Evolutionary conservation across 2,329 filamentous ascomycete species (phyloP).

Genomic region (Diaporthe citrichinensis): DNA sequence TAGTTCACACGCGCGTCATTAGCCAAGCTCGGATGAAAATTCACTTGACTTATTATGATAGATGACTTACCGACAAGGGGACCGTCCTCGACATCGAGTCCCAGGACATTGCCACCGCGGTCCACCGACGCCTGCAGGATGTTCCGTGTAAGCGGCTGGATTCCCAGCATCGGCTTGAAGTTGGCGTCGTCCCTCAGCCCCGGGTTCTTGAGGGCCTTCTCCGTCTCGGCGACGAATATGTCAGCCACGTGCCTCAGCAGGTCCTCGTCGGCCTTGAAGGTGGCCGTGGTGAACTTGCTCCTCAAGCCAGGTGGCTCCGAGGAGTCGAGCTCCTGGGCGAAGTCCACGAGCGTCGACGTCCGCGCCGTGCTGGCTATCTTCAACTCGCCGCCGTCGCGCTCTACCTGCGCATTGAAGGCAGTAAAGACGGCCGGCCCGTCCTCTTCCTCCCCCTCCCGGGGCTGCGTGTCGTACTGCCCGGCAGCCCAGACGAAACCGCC

Average conservation of each 20-base stretch:
- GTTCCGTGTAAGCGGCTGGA: background rate
- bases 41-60: background rate
- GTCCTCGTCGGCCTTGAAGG: background rate
- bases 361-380: background rate
- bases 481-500: background rate
- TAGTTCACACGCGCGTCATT: slow-evolving; percentile 32
- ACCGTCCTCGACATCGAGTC: slow-evolving; percentile 53
- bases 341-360: background rate
- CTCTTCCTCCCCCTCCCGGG: background rate
- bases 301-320: background rate
- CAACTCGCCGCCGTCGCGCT: background rate
- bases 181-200: background rate
- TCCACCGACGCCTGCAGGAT: slow-evolving; percentile 48
- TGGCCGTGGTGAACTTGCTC: background rate
- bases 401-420: background rate
- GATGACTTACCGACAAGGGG: slow-evolving; percentile 39
- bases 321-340: background rate
- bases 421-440: background rate
- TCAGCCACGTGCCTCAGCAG: background rate
- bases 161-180: background rate
- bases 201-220: background rate
- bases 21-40: background rate
- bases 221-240: background rate
- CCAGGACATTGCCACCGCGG: slow-evolving; percentile 58
- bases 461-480: background rate